phyloP scores from a whole-genome alignment of 2,329 filamentous ascomycete genomes.

The Aspergillus fumigatiaffinis region DNA sequence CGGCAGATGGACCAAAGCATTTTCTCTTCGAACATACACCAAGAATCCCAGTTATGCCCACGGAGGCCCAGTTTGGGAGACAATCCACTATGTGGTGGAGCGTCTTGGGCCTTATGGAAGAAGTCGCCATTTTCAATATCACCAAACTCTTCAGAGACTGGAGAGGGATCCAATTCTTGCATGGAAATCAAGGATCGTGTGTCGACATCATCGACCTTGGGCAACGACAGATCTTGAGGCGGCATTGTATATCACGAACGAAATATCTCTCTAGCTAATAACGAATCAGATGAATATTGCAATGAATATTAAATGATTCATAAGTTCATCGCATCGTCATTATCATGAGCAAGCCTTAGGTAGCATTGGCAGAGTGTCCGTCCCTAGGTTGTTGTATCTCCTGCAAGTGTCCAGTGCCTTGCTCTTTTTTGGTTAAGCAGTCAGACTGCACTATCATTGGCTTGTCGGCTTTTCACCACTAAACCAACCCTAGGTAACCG shows the following conservation, averaged over 20 bases:
- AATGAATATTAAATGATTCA: background rate
- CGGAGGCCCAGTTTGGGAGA: constrained; percentile 52
- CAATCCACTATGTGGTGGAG: constrained; percentile 13
- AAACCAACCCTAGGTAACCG: background rate
- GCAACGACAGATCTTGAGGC: constrained; percentile 7
- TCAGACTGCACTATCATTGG: background rate
- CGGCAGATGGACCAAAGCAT: no score
- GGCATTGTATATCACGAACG: constrained; percentile 12
- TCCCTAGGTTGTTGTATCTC: background rate
- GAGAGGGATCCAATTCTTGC: constrained; percentile 75
- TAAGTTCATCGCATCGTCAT: background rate
- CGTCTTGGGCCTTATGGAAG: constrained; percentile 25
- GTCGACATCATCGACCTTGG: constrained; percentile 27
- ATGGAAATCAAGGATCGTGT: constrained; percentile 59
- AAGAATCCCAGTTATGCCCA: constrained; percentile 69
- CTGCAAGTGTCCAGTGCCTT: background rate
- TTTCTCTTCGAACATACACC: constrained; percentile 52
- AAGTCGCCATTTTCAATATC: constrained; percentile 51
- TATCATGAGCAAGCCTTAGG: background rate
- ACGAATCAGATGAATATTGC: background rate
- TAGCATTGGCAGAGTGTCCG: background rate
- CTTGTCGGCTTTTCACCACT: background rate
- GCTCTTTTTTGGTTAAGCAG: background rate
- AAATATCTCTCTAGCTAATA: background rate
- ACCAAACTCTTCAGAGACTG: constrained; percentile 58